A percentile compares a stretch with the other conserved stretches of the same genome.
These are phyloP conservation scores for Phalaenopsis hybrid DNA, from an alignment of 116 monocot genomes.

Conservation along the genomic window DNA sequence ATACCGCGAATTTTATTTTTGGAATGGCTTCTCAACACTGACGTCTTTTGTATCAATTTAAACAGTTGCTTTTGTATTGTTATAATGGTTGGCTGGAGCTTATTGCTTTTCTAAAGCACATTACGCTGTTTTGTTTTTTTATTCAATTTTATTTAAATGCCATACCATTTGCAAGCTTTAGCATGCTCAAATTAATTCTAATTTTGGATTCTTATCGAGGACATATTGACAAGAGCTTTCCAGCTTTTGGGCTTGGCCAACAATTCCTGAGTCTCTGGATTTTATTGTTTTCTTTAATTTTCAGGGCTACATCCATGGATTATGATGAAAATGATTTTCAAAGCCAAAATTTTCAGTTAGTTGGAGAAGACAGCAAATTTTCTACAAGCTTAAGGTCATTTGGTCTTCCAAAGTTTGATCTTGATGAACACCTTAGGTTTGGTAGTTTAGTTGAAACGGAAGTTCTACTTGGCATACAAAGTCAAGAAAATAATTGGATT, in stretches of 20 bases:
- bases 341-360: conserved; percentile 80
- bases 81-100: neutral
- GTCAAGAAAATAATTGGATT: conserved; percentile 76
- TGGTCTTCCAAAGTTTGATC: conserved; percentile 73
- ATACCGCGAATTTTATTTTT: no score
- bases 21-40: no score
- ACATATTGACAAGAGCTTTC: no score
- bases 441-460: conserved; percentile 69
- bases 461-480: conserved; percentile 55
- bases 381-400: conserved; percentile 55
- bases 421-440: conserved; percentile 83
- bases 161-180: no score
- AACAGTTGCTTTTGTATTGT: neutral
- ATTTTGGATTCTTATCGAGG: no score
- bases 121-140: no score
- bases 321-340: conserved; percentile 95
- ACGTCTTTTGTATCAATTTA: no score
- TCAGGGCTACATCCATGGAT: conserved; percentile 92
- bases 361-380: conserved; percentile 63
- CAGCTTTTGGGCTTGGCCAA: no score
- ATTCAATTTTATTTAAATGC: no score
- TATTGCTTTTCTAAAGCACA: no score
- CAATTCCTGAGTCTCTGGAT: no score
- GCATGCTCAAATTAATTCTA: no score
- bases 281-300: conserved; percentile 3